Base-by-base conservation (phyloP, 306 rosid genomes). In the Begonia loranthoides region DNA sequence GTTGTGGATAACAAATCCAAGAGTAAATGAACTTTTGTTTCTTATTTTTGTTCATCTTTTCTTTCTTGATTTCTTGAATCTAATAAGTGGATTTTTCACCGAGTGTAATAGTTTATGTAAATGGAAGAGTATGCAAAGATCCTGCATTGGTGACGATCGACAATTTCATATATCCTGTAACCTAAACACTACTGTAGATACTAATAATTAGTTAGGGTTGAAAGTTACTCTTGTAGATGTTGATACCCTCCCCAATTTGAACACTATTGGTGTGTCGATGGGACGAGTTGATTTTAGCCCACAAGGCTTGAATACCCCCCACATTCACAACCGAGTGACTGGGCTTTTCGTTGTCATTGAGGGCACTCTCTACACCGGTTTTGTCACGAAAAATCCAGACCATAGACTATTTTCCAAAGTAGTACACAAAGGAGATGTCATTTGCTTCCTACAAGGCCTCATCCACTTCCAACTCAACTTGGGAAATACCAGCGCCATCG, bases 121-220 rank as follows among this genome's bases (percentile, higher is more conserved):
- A 59, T 36, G 55, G 64, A 15, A 59, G 50, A 45, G 39, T 59
- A 6, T 59, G 64, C 64, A 59, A 59, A 33, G 55, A 59, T 8
- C 64, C 49, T 6, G 49, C 49, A 5, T 49, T 7, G 9, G 64
- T 2, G 0, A 22, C 14, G 0, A 48, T 14, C 41, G 40, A 59
- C 9, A 55, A 59, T 19, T 59, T 59, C 4, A 9, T 40, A 8
- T 59, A 49, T 24, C 55, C 49, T 15, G 64, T 55, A 40, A 54
- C 14, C 36, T 28, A 28, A 40, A 39, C 48, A 47, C 38, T 5
- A 13, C 38, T 8, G 64, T 39, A 4, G 15, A 59, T 3, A 49
- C 56, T 0, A 41, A 12, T 0, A 59, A 59, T 49, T 34, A 50
- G 4, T 17, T 48, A 13, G 56, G 64, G 3, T 17, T 34, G 9